phyloP scores from a whole-genome alignment of 2,329 filamentous ascomycete species.

The Colletotrichum tofieldiae region DNA sequence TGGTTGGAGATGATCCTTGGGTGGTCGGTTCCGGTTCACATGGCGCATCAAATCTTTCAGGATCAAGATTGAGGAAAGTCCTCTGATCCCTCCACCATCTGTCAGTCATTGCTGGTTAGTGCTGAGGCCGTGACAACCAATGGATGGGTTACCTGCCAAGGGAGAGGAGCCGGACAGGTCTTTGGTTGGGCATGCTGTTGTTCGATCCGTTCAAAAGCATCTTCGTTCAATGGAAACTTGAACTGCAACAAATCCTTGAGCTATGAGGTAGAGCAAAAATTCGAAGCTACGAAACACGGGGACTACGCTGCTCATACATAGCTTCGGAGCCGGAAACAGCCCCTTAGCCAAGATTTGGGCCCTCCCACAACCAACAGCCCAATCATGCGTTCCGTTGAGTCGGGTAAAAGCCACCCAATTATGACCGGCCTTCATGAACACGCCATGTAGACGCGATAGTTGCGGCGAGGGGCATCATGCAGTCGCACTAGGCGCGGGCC shows the following conservation, averaged over 20 bases:
- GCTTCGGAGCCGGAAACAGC: not conserved
- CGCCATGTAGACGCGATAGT: not conserved
- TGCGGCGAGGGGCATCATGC: not conserved
- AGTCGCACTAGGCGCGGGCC: conserved; percentile 2
- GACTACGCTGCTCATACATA: conserved; percentile 5
- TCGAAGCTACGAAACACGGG: not conserved
- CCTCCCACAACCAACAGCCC: not conserved
- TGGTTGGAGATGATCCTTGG: conserved; percentile 30
- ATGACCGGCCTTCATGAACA: not conserved
- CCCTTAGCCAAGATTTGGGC: not conserved
- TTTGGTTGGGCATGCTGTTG: not conserved
- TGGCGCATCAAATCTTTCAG: conserved; percentile 42
- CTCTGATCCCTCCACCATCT: conserved; percentile 43
- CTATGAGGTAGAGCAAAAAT: not conserved
- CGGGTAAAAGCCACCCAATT: not conserved
- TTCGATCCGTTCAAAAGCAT: not conserved
- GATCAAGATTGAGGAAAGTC: conserved; percentile 37
- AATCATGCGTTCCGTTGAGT: not conserved
- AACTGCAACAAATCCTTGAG: not conserved
- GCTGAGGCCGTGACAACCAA: no score
- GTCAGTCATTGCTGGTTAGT: not conserved
- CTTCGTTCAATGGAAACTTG: not conserved
- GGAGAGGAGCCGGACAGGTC: conserved; percentile 30
- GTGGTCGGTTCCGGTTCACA: conserved; percentile 29
- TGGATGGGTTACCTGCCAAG: conserved; percentile 3